phyloP scores from a whole-genome alignment of 768 basidiomycete genomes.

The Lactifluus hygrophoroides region DNA sequence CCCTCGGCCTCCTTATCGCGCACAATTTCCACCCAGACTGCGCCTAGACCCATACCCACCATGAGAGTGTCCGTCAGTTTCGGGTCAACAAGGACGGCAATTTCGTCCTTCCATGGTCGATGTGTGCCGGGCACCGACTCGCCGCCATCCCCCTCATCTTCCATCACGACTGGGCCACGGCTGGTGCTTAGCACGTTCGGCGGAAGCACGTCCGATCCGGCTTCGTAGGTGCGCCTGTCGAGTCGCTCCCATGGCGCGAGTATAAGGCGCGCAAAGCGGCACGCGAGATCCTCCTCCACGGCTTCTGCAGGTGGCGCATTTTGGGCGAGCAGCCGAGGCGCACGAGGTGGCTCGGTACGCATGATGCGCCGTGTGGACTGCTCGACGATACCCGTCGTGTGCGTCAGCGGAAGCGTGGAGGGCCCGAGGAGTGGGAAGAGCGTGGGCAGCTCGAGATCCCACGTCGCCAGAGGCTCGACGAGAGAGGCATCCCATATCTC shows the following conservation, averaged over 20 bases:
- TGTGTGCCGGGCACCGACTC: constrained; percentile 26
- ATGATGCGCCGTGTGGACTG: constrained; percentile 51
- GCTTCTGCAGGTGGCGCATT: constrained; percentile 19
- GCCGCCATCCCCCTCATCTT: background rate
- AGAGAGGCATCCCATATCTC: constrained; percentile 2
- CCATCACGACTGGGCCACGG: constrained; percentile 31
- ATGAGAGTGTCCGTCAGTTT: constrained; percentile 29
- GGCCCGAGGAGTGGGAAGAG: constrained; percentile 45
- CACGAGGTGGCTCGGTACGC: constrained; percentile 34
- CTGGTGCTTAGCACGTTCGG: constrained; percentile 32
- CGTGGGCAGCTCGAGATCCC: constrained; percentile 9
- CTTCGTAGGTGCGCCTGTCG: constrained; percentile 27
- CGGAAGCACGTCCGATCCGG: constrained; percentile 27
- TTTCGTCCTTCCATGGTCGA: constrained; percentile 47
- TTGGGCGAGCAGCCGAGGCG: constrained; percentile 20
- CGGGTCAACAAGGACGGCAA: constrained; percentile 49
- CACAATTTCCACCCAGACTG: constrained; percentile 61
- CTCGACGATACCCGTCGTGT: constrained; percentile 59
- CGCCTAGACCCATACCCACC: constrained; percentile 53
- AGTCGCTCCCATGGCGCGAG: constrained; percentile 48
- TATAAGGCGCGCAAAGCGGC: constrained; percentile 40
- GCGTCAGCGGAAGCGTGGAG: constrained; percentile 49
- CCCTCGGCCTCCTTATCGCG: constrained; percentile 22
- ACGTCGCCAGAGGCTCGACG: constrained; percentile 4
- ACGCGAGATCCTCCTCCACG: constrained; percentile 42